These are phyloP conservation scores for Aspergillus sp. DNA, from an alignment of 2,329 filamentous ascomycete genomes.

Conservation along the genomic window DNA sequence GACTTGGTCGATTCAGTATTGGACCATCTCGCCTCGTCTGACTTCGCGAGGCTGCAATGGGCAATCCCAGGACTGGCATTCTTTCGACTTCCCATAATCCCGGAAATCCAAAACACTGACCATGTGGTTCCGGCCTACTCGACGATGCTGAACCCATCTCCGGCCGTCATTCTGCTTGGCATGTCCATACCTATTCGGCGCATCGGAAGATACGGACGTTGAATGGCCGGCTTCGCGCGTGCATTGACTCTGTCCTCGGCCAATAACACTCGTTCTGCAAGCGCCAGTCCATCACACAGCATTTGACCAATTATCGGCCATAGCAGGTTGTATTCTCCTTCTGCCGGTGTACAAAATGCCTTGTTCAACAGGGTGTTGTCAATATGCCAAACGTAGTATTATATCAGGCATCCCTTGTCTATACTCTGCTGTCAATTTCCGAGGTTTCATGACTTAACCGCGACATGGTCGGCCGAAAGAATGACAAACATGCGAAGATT, in stretches of 20 bases:
- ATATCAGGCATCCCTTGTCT: no score
- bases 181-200: neutral
- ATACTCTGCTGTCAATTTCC: neutral
- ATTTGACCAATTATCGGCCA: slow-evolving; percentile 1
- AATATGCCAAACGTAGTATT: no score
- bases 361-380: no score
- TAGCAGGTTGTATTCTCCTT: neutral
- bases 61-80: neutral
- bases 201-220: neutral
- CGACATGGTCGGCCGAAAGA: neutral
- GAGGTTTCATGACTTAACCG: neutral
- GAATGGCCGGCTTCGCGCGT: slow-evolving; percentile 4
- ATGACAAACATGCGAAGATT: neutral
- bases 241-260: slow-evolving; percentile 2
- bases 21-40: neutral
- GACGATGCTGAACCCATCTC: neutral
- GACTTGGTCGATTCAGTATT: neutral
- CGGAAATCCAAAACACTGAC: slow-evolving; percentile 3
- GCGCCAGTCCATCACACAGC: slow-evolving; percentile 22
- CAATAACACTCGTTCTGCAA: slow-evolving; percentile 24
- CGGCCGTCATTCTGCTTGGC: neutral
- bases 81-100: slow-evolving; percentile 11
- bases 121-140: slow-evolving; percentile 11
- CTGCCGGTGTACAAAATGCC: no score
- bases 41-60: neutral